A percentile compares a stretch with the other conserved stretches of the same genome.
Evolutionary conservation across 2,329 filamentous ascomycete genomes (phyloP).

Genomic region (Fusarium xylarioides): DNA sequence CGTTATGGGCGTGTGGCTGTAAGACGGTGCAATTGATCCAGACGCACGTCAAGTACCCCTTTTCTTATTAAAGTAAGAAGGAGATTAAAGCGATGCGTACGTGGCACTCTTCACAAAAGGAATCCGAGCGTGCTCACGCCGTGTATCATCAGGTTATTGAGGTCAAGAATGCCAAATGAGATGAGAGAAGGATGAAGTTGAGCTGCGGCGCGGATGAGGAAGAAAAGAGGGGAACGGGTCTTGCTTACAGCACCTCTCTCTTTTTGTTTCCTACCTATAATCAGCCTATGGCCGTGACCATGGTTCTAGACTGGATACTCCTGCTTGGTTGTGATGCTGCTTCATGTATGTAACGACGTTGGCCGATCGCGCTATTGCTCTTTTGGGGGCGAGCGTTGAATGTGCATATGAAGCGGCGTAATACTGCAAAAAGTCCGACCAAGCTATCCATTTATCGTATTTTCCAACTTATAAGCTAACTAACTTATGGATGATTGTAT

Average conservation of each 20-base stretch:
- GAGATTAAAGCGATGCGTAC: background rate
- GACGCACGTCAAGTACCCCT: background rate
- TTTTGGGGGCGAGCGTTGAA: conserved; percentile 2
- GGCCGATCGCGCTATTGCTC: conserved; percentile 27
- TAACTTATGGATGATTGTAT: background rate
- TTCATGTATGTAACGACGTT: background rate
- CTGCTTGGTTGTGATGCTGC: background rate
- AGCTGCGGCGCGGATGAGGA: conserved; percentile 9
- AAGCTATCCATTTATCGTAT: background rate
- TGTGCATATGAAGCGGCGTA: conserved; percentile 19
- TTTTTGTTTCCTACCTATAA: conserved; percentile 2
- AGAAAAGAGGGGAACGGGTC: conserved; percentile 19
- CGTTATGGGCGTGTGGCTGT: conserved; percentile 1
- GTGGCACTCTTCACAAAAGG: conserved; percentile 8
- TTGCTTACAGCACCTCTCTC: conserved; percentile 7
- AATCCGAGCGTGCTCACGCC: background rate
- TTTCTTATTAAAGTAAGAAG: background rate
- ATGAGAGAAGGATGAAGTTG: conserved; percentile 2
- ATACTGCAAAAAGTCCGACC: conserved; percentile 11
- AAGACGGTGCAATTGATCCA: conserved; percentile 8
- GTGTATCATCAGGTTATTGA: conserved; percentile 1
- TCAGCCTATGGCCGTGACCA: background rate
- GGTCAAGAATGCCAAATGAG: background rate
- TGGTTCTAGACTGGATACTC: background rate
- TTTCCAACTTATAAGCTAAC: background rate